phyloP scores from a whole-genome alignment of 495 filamentous ascomycete genomes.

The Daldinia bambusicola region DNA sequence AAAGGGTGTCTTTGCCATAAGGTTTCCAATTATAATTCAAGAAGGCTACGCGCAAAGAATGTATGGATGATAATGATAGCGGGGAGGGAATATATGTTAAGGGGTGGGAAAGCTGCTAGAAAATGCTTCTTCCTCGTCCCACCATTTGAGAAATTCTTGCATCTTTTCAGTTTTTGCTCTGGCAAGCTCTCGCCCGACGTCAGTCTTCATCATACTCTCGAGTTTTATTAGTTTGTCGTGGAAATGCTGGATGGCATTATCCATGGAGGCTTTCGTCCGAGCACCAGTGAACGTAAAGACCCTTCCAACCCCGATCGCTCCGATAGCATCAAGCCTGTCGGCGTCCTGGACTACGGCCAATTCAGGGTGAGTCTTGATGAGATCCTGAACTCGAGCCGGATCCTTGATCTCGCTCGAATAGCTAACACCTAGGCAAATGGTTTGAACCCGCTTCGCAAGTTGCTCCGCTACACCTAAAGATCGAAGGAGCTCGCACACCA shows the following conservation, averaged over 20 bases:
- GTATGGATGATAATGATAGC: background rate
- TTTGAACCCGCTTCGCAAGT: constrained; percentile 72
- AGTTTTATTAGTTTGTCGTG: constrained; percentile 80
- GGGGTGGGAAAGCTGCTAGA: constrained; percentile 4
- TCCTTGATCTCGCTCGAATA: constrained; percentile 78
- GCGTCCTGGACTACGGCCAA: constrained; percentile 90
- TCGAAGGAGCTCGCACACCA: constrained; percentile 68
- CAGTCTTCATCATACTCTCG: constrained; percentile 86
- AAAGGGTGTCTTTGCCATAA: background rate
- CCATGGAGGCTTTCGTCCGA: constrained; percentile 64
- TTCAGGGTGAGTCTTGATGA: constrained; percentile 73
- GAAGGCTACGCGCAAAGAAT: background rate
- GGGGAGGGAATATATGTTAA: background rate
- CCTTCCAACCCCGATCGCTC: constrained; percentile 82
- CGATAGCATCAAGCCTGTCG: constrained; percentile 88
- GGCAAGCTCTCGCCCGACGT: constrained; percentile 73
- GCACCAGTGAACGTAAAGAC: constrained; percentile 81
- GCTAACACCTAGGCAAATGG: constrained; percentile 76
- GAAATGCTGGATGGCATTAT: constrained; percentile 76
- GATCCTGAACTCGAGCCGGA: constrained; percentile 58
- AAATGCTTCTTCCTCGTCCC: constrained; percentile 68
- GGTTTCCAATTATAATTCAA: background rate
- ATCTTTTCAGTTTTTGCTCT: constrained; percentile 71
- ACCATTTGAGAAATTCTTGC: constrained; percentile 73
- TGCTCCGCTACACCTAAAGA: constrained; percentile 61